Percentiles rank a stretch among this genome's conserved stretches.
Evolutionary conservation across 257 asterid species (phyloP).

Genomic region (Scutellaria barbata): DNA sequence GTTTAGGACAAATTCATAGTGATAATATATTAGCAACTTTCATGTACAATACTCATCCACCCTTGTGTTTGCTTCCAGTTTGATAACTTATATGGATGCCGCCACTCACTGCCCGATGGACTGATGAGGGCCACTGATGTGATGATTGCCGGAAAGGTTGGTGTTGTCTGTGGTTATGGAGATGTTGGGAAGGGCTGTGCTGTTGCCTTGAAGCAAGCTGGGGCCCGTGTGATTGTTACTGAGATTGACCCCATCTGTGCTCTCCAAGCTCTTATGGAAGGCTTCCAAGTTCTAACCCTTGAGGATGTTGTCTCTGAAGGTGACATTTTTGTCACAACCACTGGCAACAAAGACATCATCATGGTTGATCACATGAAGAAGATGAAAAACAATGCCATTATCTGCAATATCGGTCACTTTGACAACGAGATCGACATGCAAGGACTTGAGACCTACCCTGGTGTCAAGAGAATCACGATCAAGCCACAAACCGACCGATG

Average conservation of each 20-base stretch:
- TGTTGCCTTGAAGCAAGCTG: constrained; percentile 42
- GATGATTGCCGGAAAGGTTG: constrained; percentile 47
- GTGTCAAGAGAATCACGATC: constrained; percentile 46
- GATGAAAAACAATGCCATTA: constrained; percentile 51
- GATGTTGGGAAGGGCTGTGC: constrained; percentile 51
- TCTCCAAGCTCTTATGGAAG: constrained; percentile 50
- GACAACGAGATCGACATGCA: constrained; percentile 51
- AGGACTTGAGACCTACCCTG: constrained; percentile 45
- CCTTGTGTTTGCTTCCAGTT: constrained; percentile 31
- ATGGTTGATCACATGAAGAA: constrained; percentile 45
- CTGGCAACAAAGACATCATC: constrained; percentile 49
- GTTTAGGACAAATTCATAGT: neutral
- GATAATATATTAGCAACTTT: neutral
- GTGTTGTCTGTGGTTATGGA: constrained; percentile 43
- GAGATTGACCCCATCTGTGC: constrained; percentile 50
- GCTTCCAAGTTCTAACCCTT: constrained; percentile 44
- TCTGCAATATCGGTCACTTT: constrained; percentile 55
- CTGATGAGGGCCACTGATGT: constrained; percentile 47
- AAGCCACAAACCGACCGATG: constrained; percentile 48
- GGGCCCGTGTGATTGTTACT: constrained; percentile 43
- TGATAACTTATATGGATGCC: constrained; percentile 47
- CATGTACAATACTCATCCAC: neutral
- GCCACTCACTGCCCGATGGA: constrained; percentile 47
- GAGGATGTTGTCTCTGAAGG: constrained; percentile 38
- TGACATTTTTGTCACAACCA: constrained; percentile 49